A percentile compares a stretch with the other conserved stretches of the same genome.
phyloP scores from a whole-genome alignment of 2,329 filamentous ascomycete genomes.

The Penicillium italicum region DNA sequence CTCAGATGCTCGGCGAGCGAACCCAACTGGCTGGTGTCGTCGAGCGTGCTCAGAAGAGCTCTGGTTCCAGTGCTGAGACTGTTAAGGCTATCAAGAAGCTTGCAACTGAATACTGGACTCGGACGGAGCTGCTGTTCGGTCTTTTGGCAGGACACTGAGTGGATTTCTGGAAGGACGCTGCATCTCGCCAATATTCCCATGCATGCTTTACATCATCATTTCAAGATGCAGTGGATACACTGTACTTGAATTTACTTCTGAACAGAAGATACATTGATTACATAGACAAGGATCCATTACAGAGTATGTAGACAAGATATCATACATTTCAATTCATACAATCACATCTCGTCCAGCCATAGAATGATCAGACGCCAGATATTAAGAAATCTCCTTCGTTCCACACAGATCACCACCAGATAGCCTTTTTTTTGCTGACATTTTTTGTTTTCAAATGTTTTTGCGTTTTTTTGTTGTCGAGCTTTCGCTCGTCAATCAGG shows the following conservation, averaged over 20 bases:
- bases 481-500: neutral
- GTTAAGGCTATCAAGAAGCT: conserved; percentile 57
- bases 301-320: neutral
- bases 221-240: neutral
- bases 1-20: conserved; percentile 24
- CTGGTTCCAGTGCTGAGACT: conserved; percentile 50
- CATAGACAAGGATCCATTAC: neutral
- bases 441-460: neutral
- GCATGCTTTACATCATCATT: neutral
- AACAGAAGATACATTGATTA: neutral
- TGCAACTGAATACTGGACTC: conserved; percentile 75
- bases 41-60: conserved; percentile 42
- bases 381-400: neutral
- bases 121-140: conserved; percentile 77
- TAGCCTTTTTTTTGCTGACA: neutral
- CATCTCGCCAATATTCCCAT: neutral
- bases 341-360: neutral
- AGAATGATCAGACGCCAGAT: neutral
- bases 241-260: neutral
- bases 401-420: neutral
- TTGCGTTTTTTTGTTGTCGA: neutral
- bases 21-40: conserved; percentile 49
- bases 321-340: conserved; percentile 4
- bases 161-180: neutral
- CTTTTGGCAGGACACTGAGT: conserved; percentile 51